These are phyloP conservation scores for Exophiala dermatitidis DNA, from an alignment of 2,329 filamentous ascomycete species.

Conservation along the genomic window DNA sequence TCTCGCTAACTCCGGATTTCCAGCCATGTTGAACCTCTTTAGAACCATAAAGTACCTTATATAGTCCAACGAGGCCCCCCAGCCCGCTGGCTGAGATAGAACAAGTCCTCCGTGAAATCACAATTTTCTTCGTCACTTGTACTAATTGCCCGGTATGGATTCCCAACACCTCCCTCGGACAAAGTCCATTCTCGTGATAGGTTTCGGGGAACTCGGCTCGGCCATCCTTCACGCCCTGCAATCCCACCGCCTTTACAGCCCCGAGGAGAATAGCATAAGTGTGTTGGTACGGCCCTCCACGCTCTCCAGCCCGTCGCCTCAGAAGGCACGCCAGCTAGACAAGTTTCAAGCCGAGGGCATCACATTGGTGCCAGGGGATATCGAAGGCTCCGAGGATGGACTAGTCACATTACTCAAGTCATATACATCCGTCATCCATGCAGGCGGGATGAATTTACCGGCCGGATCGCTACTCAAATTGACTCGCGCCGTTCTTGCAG, in stretches of 20 bases:
- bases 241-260: slow-evolving; percentile 37
- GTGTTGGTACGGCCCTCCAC: slow-evolving; percentile 50
- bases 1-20: too few species aligned
- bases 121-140: neutral
- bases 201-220: slow-evolving; percentile 59
- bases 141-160: neutral
- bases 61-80: too few species aligned
- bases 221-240: slow-evolving; percentile 49
- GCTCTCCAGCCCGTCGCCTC: slow-evolving; percentile 35
- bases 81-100: neutral
- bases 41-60: too few species aligned
- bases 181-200: slow-evolving; percentile 50
- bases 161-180: slow-evolving; percentile 2
- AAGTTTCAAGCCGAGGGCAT: slow-evolving; percentile 37
- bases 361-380: slow-evolving; percentile 42
- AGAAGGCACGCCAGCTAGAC: slow-evolving; percentile 31
- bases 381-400: slow-evolving; percentile 30
- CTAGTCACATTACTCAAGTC: slow-evolving; percentile 40
- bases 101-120: neutral
- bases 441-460: slow-evolving; percentile 53
- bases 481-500: slow-evolving; percentile 48
- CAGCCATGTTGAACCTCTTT: too few species aligned
- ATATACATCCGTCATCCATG: slow-evolving; percentile 47
- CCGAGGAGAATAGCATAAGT: slow-evolving; percentile 36
- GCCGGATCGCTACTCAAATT: slow-evolving; percentile 54